These are phyloP conservation scores for Alternaria alternata DNA, from an alignment of 2,329 filamentous ascomycete species.

Conservation along the genomic window DNA sequence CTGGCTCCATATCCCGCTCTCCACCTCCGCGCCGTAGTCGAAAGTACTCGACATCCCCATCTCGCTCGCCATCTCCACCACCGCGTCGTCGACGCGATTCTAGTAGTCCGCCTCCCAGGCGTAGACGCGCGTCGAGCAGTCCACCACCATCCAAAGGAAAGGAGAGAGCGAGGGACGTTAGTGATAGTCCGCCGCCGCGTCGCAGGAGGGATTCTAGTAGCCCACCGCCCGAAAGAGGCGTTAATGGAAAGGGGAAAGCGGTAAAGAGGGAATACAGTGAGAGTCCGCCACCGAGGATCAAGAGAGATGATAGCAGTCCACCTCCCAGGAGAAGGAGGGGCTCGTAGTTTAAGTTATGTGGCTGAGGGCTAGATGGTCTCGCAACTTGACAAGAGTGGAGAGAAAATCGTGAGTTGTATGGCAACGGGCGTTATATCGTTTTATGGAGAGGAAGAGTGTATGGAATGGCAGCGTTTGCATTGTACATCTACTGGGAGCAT, in stretches of 20 bases:
- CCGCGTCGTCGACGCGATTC: background rate
- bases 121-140: conserved; percentile 12
- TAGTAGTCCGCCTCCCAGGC: conserved; percentile 6
- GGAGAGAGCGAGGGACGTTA: background rate
- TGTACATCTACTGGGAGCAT: background rate
- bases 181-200: background rate
- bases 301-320: conserved; percentile 12
- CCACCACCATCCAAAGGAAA: background rate
- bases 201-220: conserved; percentile 1
- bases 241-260: background rate
- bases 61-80: background rate
- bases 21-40: conserved; percentile 10
- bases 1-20: conserved; percentile 19
- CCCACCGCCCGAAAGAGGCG: background rate
- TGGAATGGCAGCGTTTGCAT: background rate
- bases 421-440: background rate
- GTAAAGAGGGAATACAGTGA: conserved; percentile 3
- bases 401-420: no score
- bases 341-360: background rate
- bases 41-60: conserved; percentile 4
- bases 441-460: background rate
- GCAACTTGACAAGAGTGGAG: background rate
- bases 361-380: background rate
- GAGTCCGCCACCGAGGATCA: conserved; percentile 2
- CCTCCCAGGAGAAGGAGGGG: conserved; percentile 10